Evolutionary conservation across 2,329 filamentous ascomycete species (phyloP), one percentile per base, ranked within the genome.

Genomic region (Ceratocystis cubensis): DNA sequence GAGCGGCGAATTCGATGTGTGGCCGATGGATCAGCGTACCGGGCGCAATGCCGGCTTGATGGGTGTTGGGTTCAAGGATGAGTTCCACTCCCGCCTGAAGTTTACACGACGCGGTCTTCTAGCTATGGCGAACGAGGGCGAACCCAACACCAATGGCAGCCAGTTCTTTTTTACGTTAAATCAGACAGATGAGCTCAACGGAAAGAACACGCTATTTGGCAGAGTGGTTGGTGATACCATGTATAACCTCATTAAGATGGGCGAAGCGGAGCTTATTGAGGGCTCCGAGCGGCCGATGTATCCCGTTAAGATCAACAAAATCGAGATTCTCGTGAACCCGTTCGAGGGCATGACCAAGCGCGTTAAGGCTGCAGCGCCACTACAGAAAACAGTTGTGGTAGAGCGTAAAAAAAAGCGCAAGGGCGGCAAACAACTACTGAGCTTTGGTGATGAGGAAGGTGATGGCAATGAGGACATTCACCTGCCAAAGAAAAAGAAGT

Each of bases 111-210:
- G 94, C 68, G 94, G 94, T 0, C 77, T 97, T 71, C 77, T 99
- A 71, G 94, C 89, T n/a, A 96, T 97, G 91, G 94, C 94, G 33
- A 97, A 97, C 75, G 88, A 89, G 69, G 87, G 91, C 59, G 78
- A 78, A 64, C 82, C 83, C 37, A 81, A 92, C 72, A 89, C 89
- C 65, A 97, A 97, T 77, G 89, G 91, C 44, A 96, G 91, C 75
- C 94, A 99, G 76, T 97, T 97, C 80, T 99, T 99, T 78, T 87
- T 99, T 69, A 97, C 94, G 0, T 77, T 99, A 65, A 91, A 85
- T 69, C 91, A 88, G 73, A 81, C 92, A 28, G 86, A 91, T 30
- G 91, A 97, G 78, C 75, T 99, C 72, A 90, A 88, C 71, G 88
- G 88, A 64, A 90, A 89, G 76, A 96, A 96, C 75, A 97, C 94